Conservation (phyloP, 176 grass and related monocot genomes). For the Hordeum marinum region DNA sequence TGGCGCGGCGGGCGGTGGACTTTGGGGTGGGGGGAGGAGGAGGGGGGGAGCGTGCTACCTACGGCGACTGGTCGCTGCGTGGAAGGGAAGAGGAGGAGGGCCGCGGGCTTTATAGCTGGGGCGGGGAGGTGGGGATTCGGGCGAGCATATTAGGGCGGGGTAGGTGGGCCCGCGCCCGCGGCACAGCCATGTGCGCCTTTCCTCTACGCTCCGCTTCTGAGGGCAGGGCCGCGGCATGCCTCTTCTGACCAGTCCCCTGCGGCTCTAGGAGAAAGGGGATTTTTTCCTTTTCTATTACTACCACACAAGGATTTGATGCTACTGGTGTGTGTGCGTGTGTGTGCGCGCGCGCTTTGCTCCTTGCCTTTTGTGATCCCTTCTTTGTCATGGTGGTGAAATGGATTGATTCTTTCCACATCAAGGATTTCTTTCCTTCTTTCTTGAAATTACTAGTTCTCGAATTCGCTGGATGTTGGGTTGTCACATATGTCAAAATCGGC, state of each 20-base stretch:
- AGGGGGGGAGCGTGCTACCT: neutral
- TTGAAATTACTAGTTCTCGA: neutral
- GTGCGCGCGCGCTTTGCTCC: neutral
- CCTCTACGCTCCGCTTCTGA: neutral
- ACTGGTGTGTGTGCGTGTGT: no score
- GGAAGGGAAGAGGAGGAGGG: neutral
- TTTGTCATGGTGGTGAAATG: neutral
- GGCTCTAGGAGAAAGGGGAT: neutral
- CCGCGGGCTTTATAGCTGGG: slow-evolving; percentile 25
- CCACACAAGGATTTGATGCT: neutral
- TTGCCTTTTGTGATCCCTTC: neutral
- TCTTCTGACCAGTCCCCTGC: neutral
- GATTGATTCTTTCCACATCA: neutral
- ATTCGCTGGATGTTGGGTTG: neutral
- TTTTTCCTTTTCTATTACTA: no score
- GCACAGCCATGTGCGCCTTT: neutral
- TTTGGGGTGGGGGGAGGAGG: fast-evolving
- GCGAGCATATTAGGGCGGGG: slow-evolving; percentile 19
- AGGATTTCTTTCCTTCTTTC: neutral
- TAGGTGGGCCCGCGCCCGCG: neutral
- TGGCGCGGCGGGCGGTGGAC: neutral
- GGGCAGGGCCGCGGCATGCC: no score
- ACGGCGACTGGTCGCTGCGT: slow-evolving; percentile 9
- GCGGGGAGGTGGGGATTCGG: neutral
- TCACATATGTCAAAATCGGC: no score